A percentile compares a stretch with the other conserved stretches of the same genome.
Conservation (phyloP, 257 asterid species). For the Solanum tarapatanum region DNA sequence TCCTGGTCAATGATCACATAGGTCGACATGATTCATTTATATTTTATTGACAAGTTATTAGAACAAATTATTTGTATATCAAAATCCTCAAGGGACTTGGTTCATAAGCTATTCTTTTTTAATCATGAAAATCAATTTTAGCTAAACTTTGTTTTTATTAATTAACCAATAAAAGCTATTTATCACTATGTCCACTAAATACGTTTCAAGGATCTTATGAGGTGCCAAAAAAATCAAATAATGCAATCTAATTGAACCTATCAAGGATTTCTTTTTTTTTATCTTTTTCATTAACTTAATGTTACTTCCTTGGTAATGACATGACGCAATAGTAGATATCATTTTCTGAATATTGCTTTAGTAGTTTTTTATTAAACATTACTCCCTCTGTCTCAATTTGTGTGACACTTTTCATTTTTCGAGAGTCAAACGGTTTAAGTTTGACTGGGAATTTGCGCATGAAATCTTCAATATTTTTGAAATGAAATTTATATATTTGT, state of each 20-base stretch:
- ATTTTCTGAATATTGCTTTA: not conserved
- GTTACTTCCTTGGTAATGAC: not conserved
- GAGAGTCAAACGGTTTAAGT: no score
- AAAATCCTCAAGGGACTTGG: not conserved
- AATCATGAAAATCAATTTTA: not conserved
- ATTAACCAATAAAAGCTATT: not conserved
- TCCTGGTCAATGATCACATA: not conserved
- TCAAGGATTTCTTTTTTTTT: not conserved
- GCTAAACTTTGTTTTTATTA: not conserved
- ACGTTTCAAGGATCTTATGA: not conserved
- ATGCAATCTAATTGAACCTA: not conserved
- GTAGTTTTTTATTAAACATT: not conserved
- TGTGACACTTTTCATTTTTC: no score
- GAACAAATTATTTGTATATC: not conserved
- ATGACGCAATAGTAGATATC: not conserved
- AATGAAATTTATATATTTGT: no score
- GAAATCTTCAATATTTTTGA: no score
- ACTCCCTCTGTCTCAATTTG: no score
- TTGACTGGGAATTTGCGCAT: no score
- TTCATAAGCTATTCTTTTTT: not conserved
- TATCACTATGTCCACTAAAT: not conserved
- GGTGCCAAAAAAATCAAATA: not conserved
- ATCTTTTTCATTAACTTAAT: not conserved
- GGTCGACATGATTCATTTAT: not conserved
- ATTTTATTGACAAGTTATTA: not conserved